Conservation (phyloP, 805 yeast species). For the Candida ipomoeae region DNA sequence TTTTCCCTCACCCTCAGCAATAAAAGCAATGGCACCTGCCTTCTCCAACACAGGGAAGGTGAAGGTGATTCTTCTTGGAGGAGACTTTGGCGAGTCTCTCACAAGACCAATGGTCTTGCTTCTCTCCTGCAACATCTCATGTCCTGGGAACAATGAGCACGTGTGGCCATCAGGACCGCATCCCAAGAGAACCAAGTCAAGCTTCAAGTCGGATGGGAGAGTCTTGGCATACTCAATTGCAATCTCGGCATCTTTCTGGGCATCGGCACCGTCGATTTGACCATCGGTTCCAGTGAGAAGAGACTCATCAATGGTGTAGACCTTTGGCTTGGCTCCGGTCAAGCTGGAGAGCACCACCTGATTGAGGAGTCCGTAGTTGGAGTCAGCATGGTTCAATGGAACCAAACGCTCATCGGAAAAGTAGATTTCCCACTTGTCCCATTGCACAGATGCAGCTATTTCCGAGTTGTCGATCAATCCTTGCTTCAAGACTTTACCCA, state of each 20-base stretch:
- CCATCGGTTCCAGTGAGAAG: conserved; percentile 52
- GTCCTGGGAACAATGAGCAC: conserved; percentile 89
- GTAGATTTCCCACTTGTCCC: conserved; percentile 76
- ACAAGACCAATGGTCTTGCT: conserved; percentile 55
- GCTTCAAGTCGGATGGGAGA: conserved; percentile 44
- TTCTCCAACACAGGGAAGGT: conserved; percentile 70
- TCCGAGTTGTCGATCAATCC: conserved; percentile 61
- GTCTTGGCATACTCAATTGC: conserved; percentile 60
- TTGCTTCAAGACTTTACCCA: conserved; percentile 64
- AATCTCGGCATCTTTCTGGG: conserved; percentile 43
- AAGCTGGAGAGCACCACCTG: conserved; percentile 52
- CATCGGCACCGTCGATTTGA: conserved; percentile 41
- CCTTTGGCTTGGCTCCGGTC: conserved; percentile 48
- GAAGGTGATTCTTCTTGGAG: conserved; percentile 85
- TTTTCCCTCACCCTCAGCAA: conserved; percentile 87
- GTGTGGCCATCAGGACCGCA: conserved; percentile 98
- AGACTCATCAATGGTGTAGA: conserved; percentile 61
- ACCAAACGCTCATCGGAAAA: conserved; percentile 92
- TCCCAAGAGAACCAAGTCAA: conserved; percentile 75
- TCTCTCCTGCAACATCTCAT: conserved; percentile 56
- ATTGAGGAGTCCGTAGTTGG: conserved; percentile 80
- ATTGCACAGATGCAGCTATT: conserved; percentile 44
- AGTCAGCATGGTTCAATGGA: conserved; percentile 74
- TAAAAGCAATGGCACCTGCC: conserved; percentile 62
- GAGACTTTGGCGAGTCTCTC: conserved; percentile 88